These are phyloP conservation scores for Rutstroemia sydowiana DNA, from an alignment of 2,329 filamentous ascomycete species.

Conservation along the genomic window DNA sequence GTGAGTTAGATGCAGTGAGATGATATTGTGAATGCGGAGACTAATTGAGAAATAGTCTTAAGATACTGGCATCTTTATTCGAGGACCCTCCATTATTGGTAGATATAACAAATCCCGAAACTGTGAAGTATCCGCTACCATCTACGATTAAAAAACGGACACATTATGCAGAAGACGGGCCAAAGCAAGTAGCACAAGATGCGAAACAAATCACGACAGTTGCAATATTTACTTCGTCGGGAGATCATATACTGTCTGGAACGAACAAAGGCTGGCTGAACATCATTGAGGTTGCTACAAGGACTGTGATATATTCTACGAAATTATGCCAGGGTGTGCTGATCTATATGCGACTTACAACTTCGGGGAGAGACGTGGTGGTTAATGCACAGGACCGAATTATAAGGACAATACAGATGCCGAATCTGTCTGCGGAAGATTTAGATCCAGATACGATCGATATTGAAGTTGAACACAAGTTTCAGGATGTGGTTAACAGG, in stretches of 20 bases:
- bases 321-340: constrained; percentile 83
- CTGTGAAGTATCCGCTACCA: constrained; percentile 70
- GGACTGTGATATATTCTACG: constrained; percentile 80
- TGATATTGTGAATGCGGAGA: not conserved
- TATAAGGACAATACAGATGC: constrained; percentile 85
- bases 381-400: constrained; percentile 93
- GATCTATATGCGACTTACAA: constrained; percentile 76
- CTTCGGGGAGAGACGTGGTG: constrained; percentile 78
- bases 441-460: constrained; percentile 81
- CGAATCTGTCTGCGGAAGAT: constrained; percentile 61
- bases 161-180: constrained; percentile 60
- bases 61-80: constrained; percentile 87
- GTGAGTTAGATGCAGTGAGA: constrained; percentile 39
- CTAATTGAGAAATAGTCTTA: constrained; percentile 45
- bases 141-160: constrained; percentile 68
- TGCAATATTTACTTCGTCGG: constrained; percentile 77
- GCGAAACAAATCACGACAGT: constrained; percentile 93
- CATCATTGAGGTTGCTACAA: constrained; percentile 77
- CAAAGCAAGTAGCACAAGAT: constrained; percentile 83
- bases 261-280: constrained; percentile 97
- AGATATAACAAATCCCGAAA: constrained; percentile 62
- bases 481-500: constrained; percentile 93
- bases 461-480: constrained; percentile 92
- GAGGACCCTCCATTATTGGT: constrained; percentile 89
- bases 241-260: constrained; percentile 83